Conservation (phyloP, 768 basidiomycete genomes). For the Tricholoma sp. region DNA sequence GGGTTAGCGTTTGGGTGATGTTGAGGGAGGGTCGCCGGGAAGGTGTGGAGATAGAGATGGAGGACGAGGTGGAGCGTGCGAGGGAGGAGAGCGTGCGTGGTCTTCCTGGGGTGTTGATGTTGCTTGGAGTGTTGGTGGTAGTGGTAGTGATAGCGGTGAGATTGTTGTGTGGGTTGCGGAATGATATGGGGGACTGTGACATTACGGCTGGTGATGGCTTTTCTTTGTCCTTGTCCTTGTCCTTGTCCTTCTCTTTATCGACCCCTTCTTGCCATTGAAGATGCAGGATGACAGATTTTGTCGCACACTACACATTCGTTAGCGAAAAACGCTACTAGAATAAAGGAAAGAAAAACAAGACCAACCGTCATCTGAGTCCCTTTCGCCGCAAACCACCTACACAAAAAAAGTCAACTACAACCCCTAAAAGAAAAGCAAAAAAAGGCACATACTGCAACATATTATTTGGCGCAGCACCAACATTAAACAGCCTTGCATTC, state of each 20-base stretch:
- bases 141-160: neutral
- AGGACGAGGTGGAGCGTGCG: slow-evolving; percentile 42
- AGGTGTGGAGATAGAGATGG: slow-evolving; percentile 37
- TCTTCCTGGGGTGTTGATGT: slow-evolving; percentile 1
- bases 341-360: slow-evolving; percentile 2
- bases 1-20: slow-evolving; percentile 16
- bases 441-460: slow-evolving; percentile 70
- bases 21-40: slow-evolving; percentile 34
- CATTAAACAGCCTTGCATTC: slow-evolving; percentile 64
- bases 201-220: slow-evolving; percentile 12
- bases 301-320: slow-evolving; percentile 60
- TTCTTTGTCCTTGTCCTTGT: slow-evolving; percentile 11
- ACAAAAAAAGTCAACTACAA: neutral
- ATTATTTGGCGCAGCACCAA: slow-evolving; percentile 78
- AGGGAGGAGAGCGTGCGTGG: slow-evolving; percentile 47
- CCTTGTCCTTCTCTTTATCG: slow-evolving; percentile 5
- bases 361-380: slow-evolving; percentile 86
- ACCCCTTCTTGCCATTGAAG: slow-evolving; percentile 80
- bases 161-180: slow-evolving; percentile 18
- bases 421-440: neutral
- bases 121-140: neutral
- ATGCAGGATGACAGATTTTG: slow-evolving; percentile 81
- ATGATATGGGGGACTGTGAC: slow-evolving; percentile 16
- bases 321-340: neutral
- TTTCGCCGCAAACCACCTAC: slow-evolving; percentile 85